Evolutionary conservation across 2,329 filamentous ascomycete genomes (phyloP), one percentile per base, ranked within the genome.

Genomic region (Fusarium sp.): DNA sequence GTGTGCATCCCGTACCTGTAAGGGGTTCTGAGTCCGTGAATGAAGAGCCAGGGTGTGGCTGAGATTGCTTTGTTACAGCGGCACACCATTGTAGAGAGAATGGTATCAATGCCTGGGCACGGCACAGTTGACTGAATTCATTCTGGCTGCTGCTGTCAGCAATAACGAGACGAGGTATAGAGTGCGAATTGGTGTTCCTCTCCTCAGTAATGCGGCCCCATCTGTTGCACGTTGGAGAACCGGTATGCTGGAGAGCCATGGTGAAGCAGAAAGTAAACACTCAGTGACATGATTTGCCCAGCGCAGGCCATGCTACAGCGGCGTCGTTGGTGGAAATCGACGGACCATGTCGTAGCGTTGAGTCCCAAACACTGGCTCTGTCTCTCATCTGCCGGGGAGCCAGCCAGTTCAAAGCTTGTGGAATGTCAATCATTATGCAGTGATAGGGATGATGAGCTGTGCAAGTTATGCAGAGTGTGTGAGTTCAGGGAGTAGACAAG

Each of bases 381-480:
- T 75, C 71, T 70, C 74, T 75, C 68, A 72, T 77, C 68, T 77
- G 71, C 75, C 70, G 65, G 72, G 64, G 71, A 59, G 58, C 25
- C 45, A 59, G 46, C 22, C 63, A 65, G 59, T 60, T 60, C 56
- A 59, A 58, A 49, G 55, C 60, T 54, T 74, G 68, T 70, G 64
- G 62, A 62, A 66, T 70, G 60, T 38, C 29, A 53, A 65, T 56
- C 33, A 66, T 67, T 67, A 67, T 67, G 46, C 41, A 27, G 29
- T 60, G 53, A 39, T 41, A 42, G 58, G 58, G 31, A 25, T 35
- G 54, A 57, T 56, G 55, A 50, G 46, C 68, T 72, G 62, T 74
- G 67, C 61, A 61, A 52, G 47, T 70, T 73, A 64, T 71, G 65
- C 33, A 55, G 22, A 38, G 11, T 46, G 69, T 72, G 60, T 36